These are phyloP conservation scores for Paecilomyces formosus DNA, from an alignment of 2,329 filamentous ascomycete genomes.

Conservation along the genomic window DNA sequence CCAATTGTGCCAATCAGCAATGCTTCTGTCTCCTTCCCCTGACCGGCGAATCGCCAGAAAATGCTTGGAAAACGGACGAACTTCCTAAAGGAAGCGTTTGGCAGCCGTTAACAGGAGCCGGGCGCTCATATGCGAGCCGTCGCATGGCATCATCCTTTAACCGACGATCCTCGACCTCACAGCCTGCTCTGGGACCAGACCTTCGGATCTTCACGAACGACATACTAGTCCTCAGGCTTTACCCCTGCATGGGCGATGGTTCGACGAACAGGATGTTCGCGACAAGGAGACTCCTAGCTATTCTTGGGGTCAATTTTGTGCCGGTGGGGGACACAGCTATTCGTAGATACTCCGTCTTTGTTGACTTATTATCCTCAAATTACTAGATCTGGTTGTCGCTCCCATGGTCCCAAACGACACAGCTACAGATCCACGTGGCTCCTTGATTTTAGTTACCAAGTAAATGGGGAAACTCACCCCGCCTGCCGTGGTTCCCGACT, in stretches of 20 bases:
- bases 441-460: background rate
- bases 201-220: background rate
- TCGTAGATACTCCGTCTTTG: background rate
- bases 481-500: background rate
- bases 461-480: background rate
- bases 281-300: background rate
- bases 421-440: background rate
- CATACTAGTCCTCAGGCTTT: background rate
- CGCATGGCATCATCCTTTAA: background rate
- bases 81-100: background rate
- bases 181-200: background rate
- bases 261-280: background rate
- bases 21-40: background rate
- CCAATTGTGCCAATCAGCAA: constrained; percentile 4
- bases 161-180: background rate
- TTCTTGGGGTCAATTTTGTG: background rate
- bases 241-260: background rate
- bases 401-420: background rate
- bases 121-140: background rate
- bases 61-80: background rate
- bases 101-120: background rate
- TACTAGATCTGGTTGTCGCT: background rate
- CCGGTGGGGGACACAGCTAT: background rate
- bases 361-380: background rate
- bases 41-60: background rate